Base-by-base conservation (phyloP, 2,329 filamentous ascomycete genomes). In the Pseudocercospora musae region DNA sequence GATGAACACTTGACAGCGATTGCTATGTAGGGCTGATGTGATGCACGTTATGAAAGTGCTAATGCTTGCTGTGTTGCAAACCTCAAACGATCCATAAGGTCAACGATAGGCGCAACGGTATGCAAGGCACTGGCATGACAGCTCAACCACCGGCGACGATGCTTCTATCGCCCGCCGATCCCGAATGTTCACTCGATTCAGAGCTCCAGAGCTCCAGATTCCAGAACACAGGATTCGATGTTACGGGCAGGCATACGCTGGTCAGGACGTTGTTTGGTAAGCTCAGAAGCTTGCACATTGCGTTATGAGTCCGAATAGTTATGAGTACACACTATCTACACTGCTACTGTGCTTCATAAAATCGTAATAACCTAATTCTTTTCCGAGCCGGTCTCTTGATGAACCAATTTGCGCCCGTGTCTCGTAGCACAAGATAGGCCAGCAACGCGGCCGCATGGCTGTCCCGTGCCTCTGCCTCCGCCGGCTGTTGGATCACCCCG, bases 341-440 rank as follows among this genome's bases (percentile, higher is more conserved):
- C 25, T 29, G 11, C 48, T 52, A 15, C 25, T 18, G 18, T n/a
- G 15, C 13, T 25, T 29, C 48, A 52, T 52, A n/a, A 33, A 29
- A 13, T 29, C 48, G 23, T 52, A n/a, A 29, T 29, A 48, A 13
- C 18, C 23, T 40, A 13, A 21, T 25, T 31, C 21, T 52, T 52
- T 52, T 52, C 48, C 48, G 25, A 25, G 15, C 15, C 48, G 10
- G 48, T 52, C 25, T 23, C 23, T 52, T 15, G 7, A 52, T 29
- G 15, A 52, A 52, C 23, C 8, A 4, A n/a, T 29, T 7, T 15
- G 48, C 21, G 23, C 23, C 48, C 11, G 53, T 42, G 31, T 56
- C 31, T 40, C 53, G 53, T 42, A 20, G 31, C 53, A 55, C 52
- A 55, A 55, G 52, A 55, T 55, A 55, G 52, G 52, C 52, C 49